Evolutionary conservation across 192 early-diverging fungal species (phyloP), one percentile per base, ranked within the genome.

Genomic region (Dissophora globulifera): DNA sequence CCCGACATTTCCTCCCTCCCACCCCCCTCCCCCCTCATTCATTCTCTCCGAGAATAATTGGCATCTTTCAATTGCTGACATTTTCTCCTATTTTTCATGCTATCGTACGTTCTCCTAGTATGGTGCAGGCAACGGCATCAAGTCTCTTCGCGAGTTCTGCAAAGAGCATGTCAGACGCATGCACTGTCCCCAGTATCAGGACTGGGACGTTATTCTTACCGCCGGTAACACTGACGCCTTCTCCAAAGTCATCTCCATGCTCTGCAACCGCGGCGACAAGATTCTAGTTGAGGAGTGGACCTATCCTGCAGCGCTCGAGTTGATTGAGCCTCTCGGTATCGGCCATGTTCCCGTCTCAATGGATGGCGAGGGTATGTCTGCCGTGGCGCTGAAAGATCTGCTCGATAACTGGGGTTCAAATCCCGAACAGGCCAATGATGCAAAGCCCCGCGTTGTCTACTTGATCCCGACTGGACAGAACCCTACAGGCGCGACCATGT

Each of bases 381-480:
- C 88, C 0, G 81, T 74, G 15, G 85, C 74, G 0, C 67, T 92
- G 27, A 85, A 84, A 45, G 43, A 49, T 17, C 12, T 87, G 49
- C 62, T 83, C 16, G 62, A 82, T 52, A 79, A 45, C 16, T 58
- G 84, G 81, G 33, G 72, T 10, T 66, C 72, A 1, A 67, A 31
- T 25, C 72, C 61, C 16, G 79, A 78, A 29, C 58, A 69, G 19
- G 79, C 82, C 0, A 67, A 50, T 15, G 72, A 51, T 10, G 66
- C 67, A 25, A 72, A 80, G 29, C 81, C 83, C 49, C 74, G 84
- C 7, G 74, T 87, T 13, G 78, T 89, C 8, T 92, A 93, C 70
- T 82, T 91, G 68, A 91, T 96, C 8, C 94, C 95, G 17, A 90
- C 88, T 2, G 94, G 91, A 38, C 91, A 92, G 55, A 96, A 95